phyloP scores from a whole-genome alignment of 2,329 filamentous ascomycete species.

The Penicillium sp. region DNA sequence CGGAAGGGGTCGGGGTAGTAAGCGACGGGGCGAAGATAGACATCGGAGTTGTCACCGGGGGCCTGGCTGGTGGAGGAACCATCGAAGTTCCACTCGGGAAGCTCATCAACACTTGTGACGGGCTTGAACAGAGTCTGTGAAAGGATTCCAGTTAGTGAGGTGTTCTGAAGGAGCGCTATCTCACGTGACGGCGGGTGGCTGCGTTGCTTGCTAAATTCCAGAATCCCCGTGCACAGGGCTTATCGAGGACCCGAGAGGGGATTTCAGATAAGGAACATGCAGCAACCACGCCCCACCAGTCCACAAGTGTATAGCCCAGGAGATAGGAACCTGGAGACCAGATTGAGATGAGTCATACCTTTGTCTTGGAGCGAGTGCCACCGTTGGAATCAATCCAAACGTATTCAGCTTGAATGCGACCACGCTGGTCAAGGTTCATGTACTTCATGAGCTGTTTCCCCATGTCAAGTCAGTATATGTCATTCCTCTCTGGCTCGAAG shows the following conservation, averaged over 20 bases:
- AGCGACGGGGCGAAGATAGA: slow-evolving; percentile 89
- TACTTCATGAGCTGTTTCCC: slow-evolving; percentile 79
- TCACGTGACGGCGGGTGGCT: slow-evolving; percentile 25
- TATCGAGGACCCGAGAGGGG: slow-evolving; percentile 20
- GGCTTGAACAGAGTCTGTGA: slow-evolving; percentile 62
- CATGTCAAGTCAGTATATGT: slow-evolving; percentile 43
- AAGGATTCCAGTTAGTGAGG: slow-evolving; percentile 10
- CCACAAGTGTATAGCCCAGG: background rate
- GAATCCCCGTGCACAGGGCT: slow-evolving; percentile 29
- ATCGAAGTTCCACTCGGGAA: slow-evolving; percentile 79
- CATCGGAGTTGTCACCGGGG: slow-evolving; percentile 91
- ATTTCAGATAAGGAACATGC: slow-evolving; percentile 6
- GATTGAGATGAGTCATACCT: slow-evolving; percentile 62
- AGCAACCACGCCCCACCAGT: background rate
- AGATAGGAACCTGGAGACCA: background rate
- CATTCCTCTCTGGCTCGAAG: slow-evolving; percentile 31
- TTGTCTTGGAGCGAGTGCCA: slow-evolving; percentile 89
- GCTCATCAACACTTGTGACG: slow-evolving; percentile 60
- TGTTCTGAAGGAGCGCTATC: background rate
- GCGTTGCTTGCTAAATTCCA: slow-evolving; percentile 20
- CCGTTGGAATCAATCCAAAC: slow-evolving; percentile 89
- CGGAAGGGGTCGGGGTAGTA: slow-evolving; percentile 93
- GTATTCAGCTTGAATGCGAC: slow-evolving; percentile 88
- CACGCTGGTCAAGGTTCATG: slow-evolving; percentile 85
- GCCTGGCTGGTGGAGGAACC: slow-evolving; percentile 92